These are phyloP conservation scores for Crinitomyces ghanaensis DNA, from an alignment of 805 yeast genomes.

Conservation along the genomic window DNA sequence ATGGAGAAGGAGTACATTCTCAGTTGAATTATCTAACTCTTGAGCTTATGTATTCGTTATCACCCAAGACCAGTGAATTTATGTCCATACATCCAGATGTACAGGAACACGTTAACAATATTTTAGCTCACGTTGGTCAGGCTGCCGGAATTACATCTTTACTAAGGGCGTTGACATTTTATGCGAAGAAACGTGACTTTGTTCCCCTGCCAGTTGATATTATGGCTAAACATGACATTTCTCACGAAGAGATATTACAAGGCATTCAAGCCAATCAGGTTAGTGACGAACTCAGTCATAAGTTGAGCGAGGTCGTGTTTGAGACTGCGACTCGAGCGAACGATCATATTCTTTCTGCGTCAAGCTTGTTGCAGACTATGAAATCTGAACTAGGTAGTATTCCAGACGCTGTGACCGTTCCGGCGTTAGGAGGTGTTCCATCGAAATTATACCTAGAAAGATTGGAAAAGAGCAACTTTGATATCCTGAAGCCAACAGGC, in stretches of 20 bases:
- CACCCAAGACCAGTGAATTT: conserved; percentile 43
- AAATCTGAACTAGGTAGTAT: conserved; percentile 29
- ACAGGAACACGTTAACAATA: conserved; percentile 40
- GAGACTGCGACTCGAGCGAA: conserved; percentile 67
- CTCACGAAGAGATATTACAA: conserved; percentile 47
- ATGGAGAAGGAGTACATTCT: conserved; percentile 71
- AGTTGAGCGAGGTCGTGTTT: conserved; percentile 47
- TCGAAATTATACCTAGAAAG: conserved; percentile 47
- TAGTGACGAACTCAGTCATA: conserved; percentile 12
- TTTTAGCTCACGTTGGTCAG: conserved; percentile 74
- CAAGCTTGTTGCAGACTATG: conserved; percentile 37
- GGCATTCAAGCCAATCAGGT: neutral
- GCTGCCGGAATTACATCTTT: conserved; percentile 60
- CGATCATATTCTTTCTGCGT: conserved; percentile 65
- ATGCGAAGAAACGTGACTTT: conserved; percentile 38
- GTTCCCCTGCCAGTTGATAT: conserved; percentile 54
- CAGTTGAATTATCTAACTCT: conserved; percentile 61
- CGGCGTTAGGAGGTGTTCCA: conserved; percentile 59
- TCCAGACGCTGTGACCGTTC: conserved; percentile 51
- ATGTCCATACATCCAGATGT: conserved; percentile 36
- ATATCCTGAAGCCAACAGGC: conserved; percentile 36
- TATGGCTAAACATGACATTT: conserved; percentile 39
- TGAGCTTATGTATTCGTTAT: conserved; percentile 40
- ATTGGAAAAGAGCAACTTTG: conserved; percentile 55
- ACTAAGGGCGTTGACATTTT: conserved; percentile 48